Conservation (phyloP, 306 rosid genomes). For the Cucumis hystrix region DNA sequence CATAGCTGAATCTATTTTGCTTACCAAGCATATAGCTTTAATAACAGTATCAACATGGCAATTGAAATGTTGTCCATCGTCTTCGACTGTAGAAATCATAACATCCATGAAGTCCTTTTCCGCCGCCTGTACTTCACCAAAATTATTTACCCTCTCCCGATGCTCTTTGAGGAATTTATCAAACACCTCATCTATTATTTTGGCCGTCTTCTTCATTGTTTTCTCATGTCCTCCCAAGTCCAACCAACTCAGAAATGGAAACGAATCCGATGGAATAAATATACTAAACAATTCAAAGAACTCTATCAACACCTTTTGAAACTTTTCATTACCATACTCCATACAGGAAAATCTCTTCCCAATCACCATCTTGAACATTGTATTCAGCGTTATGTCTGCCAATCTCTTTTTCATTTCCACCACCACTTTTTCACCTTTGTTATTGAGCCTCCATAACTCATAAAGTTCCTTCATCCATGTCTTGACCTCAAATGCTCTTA, state of each 20-base stretch:
- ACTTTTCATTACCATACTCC: slow-evolving; percentile 8
- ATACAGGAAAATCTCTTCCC: slow-evolving; percentile 25
- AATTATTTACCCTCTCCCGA: too few relatives aligned
- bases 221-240: too few relatives aligned
- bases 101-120: too few relatives aligned
- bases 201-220: too few relatives aligned
- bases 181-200: too few relatives aligned
- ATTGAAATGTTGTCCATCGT: too few relatives aligned
- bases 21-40: too few relatives aligned
- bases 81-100: too few relatives aligned
- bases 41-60: too few relatives aligned
- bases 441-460: not conserved
- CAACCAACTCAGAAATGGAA: slow-evolving; percentile 42
- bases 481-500: slow-evolving; percentile 2
- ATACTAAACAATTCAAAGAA: slow-evolving; percentile 36
- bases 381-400: slow-evolving; percentile 29
- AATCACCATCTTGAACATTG: slow-evolving; percentile 44
- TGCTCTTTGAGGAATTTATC: too few relatives aligned
- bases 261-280: slow-evolving; percentile 35
- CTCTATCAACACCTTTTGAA: slow-evolving; percentile 26
- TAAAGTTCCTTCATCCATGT: not conserved
- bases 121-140: too few relatives aligned
- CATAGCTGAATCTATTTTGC: too few relatives aligned
- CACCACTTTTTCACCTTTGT: slow-evolving; percentile 16
- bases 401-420: slow-evolving; percentile 25